A percentile compares a stretch with the other conserved stretches of the same genome.
These are phyloP conservation scores for Bocquillonia castaneifolia DNA, from an alignment of 441 rosid genomes.

Conservation along the genomic window DNA sequence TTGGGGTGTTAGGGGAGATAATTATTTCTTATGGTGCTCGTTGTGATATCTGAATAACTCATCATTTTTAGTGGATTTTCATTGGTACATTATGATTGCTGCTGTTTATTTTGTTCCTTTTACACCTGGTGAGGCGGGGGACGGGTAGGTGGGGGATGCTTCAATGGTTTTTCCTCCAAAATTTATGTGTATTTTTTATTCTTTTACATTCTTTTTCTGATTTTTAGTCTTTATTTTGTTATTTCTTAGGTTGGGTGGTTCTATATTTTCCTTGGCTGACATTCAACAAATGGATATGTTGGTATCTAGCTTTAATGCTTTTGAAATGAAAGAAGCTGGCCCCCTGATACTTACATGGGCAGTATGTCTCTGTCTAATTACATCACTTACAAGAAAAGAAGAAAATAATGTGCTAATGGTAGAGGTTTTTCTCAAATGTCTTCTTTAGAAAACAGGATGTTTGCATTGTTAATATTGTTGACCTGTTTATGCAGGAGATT, in stretches of 20 bases:
- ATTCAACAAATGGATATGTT: conserved; percentile 87
- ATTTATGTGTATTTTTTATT: conserved; percentile 6
- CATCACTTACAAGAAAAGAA: conserved; percentile 76
- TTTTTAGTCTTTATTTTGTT: conserved; percentile 26
- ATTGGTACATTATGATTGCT: neutral
- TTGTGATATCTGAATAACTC: neutral
- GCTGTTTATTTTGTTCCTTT: neutral
- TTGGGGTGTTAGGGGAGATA: neutral
- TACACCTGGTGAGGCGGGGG: neutral
- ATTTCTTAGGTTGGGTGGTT: conserved; percentile 54
- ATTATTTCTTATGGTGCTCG: neutral
- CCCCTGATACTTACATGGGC: conserved; percentile 90
- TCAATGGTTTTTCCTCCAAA: neutral
- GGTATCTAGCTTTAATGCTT: conserved; percentile 59
- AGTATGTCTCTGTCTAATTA: conserved; percentile 77
- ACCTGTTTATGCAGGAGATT: conserved; percentile 56
- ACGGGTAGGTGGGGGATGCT: neutral
- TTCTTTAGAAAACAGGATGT: conserved; percentile 21
- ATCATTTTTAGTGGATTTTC: neutral
- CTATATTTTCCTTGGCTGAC: conserved; percentile 57
- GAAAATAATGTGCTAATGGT: conserved; percentile 60
- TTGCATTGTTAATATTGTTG: conserved; percentile 16
- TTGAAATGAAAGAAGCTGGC: conserved; percentile 72
- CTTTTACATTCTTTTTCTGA: conserved; percentile 24
- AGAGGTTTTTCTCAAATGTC: conserved; percentile 24